A percentile compares a stretch with the other conserved stretches of the same genome.
Conservation (phyloP, 2,329 filamentous ascomycete species). For the Calonectria henricotiae region DNA sequence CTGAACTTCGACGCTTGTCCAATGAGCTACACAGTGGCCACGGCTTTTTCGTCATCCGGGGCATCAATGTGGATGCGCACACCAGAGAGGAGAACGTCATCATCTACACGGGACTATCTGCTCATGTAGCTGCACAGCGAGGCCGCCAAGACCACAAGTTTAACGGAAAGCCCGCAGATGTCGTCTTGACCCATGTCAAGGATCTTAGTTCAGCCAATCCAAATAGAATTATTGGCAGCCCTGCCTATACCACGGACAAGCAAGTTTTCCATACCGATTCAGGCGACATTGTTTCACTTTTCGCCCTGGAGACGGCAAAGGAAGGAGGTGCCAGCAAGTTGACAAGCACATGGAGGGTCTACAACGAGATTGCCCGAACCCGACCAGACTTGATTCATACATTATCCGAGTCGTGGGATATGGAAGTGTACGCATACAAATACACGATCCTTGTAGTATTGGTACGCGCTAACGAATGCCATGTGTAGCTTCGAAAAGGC, state of each 20-base stretch:
- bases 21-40: constrained; percentile 15
- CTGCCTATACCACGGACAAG: constrained; percentile 1
- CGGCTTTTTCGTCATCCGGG: constrained; percentile 3
- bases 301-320: constrained; percentile 62
- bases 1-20: not conserved
- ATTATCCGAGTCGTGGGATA: constrained; percentile 1
- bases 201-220: not conserved
- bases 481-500: not conserved
- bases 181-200: not conserved
- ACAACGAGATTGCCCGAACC: constrained; percentile 74
- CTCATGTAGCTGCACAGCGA: not conserved
- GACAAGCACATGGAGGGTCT: constrained; percentile 72
- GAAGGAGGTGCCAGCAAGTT: constrained; percentile 72
- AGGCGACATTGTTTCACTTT: constrained; percentile 1
- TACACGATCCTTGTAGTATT: not conserved
- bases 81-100: not conserved
- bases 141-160: constrained; percentile 6
- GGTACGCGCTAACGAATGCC: not conserved
- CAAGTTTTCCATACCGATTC: constrained; percentile 3
- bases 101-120: not conserved
- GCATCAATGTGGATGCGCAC: not conserved
- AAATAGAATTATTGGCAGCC: not conserved
- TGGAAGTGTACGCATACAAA: not conserved
- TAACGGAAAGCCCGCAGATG: not conserved
- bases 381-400: constrained; percentile 74